Percentiles rank a stretch among this genome's conserved stretches.
Evolutionary conservation across 164 flowering plant genomes (phyloP).

Genomic region (Aristolochia contorta): DNA sequence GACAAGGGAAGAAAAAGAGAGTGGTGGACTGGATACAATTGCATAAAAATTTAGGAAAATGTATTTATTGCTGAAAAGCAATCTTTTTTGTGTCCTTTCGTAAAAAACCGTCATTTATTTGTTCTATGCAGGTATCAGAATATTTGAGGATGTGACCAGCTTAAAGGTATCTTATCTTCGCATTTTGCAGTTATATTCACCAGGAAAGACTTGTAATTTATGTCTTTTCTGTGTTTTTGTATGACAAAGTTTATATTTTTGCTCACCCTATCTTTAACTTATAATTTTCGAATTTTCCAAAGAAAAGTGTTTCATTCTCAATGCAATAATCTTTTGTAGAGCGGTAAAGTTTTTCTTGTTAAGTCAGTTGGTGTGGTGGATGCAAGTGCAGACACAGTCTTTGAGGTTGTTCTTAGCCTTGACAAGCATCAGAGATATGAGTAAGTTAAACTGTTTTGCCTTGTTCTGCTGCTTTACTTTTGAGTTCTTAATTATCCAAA

Average conservation of each 20-base stretch:
- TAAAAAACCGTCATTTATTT: background rate
- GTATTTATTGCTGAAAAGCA: no score
- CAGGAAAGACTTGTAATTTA: background rate
- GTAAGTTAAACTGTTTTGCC: slow-evolving; percentile 30
- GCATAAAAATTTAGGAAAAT: no score
- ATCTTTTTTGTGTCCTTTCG: no score
- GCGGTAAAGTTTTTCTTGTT: slow-evolving; percentile 55
- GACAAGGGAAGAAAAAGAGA: no score
- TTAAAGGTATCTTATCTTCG: slow-evolving; percentile 41
- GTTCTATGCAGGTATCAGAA: slow-evolving; percentile 62
- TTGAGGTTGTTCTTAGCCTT: slow-evolving; percentile 63
- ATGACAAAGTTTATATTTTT: background rate
- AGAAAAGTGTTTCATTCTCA: background rate
- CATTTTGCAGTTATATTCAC: background rate
- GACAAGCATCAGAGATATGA: slow-evolving; percentile 74
- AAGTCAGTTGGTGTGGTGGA: slow-evolving; percentile 84
- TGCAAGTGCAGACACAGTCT: slow-evolving; percentile 75
- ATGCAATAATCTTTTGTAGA: slow-evolving; percentile 23
- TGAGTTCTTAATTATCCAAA: slow-evolving; percentile 12
- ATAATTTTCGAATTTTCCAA: background rate
- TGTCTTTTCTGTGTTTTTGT: background rate
- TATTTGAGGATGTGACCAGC: slow-evolving; percentile 76
- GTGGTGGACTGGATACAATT: no score
- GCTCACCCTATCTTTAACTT: background rate
- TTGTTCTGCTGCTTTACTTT: background rate